Evolutionary conservation across 768 basidiomycete species (phyloP).

Genomic region (Pisolithus marmoratus): DNA sequence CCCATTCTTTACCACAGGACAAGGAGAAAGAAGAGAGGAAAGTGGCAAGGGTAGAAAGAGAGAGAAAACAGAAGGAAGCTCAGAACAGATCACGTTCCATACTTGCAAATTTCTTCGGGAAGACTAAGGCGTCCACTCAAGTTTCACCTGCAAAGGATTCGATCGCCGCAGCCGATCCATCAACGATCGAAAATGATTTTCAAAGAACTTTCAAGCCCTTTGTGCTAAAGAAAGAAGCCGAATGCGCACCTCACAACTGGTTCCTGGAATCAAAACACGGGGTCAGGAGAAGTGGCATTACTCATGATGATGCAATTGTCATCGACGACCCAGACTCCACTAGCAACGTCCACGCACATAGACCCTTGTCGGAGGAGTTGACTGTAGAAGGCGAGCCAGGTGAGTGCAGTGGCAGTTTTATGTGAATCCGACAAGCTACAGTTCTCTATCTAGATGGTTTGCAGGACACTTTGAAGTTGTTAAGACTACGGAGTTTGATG

Average conservation of each 20-base stretch:
- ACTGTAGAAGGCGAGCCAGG: not conserved
- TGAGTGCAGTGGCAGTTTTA: not conserved
- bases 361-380: not conserved
- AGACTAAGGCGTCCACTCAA: constrained; percentile 37
- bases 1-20: constrained; percentile 38
- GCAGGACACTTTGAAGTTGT: constrained; percentile 15
- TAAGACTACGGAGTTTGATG: constrained; percentile 26
- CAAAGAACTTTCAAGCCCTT: constrained; percentile 76
- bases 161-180: constrained; percentile 26
- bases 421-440: not conserved
- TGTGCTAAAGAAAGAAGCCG: constrained; percentile 65
- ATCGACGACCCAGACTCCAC: constrained; percentile 36
- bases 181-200: constrained; percentile 54
- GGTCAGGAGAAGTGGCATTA: constrained; percentile 15
- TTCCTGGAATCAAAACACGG: constrained; percentile 36
- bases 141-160: constrained; percentile 20
- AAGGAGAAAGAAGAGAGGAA: constrained; percentile 66
- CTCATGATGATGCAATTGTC: constrained; percentile 48
- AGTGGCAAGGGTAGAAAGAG: constrained; percentile 61
- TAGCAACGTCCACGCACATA: constrained; percentile 1
- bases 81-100: constrained; percentile 69
- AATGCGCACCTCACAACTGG: constrained; percentile 69
- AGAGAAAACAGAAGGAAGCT: constrained; percentile 65
- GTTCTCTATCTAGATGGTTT: constrained; percentile 6
- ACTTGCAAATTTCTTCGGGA: constrained; percentile 76